Conservation (phyloP, 345 rosid genomes). For the Litchi chinensis region DNA sequence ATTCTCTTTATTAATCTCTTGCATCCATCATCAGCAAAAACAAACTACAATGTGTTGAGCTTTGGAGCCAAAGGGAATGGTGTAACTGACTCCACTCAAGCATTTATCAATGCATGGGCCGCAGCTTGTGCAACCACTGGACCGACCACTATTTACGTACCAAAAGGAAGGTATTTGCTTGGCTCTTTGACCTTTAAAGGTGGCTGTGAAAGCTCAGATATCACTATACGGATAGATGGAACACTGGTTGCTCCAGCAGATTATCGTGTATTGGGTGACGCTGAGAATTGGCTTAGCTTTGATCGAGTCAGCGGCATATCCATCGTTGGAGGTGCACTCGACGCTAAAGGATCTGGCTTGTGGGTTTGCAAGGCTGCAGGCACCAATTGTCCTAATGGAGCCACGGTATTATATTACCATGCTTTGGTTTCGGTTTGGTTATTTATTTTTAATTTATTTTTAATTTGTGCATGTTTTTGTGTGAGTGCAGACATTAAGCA, state of each 20-base stretch:
- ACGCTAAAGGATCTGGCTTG: constrained; percentile 14
- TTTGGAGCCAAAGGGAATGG: constrained; percentile 14
- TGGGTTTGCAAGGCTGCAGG: constrained; percentile 20
- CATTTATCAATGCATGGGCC: constrained; percentile 16
- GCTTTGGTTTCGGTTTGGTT: background rate
- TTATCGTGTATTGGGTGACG: constrained; percentile 1
- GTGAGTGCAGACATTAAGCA: constrained; percentile 21
- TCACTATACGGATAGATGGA: constrained; percentile 8
- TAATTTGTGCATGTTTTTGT: background rate
- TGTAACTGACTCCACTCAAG: constrained; percentile 3
- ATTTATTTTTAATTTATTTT: background rate
- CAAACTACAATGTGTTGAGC: background rate
- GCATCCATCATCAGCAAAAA: background rate
- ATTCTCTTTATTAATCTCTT: background rate
- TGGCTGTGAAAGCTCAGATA: constrained; percentile 1
- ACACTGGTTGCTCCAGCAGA: constrained; percentile 4
- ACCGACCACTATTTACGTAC: background rate
- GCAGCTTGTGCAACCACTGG: constrained; percentile 14
- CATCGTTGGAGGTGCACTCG: constrained; percentile 17
- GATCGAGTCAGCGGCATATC: constrained; percentile 15
- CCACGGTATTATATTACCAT: constrained; percentile 4
- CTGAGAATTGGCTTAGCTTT: constrained; percentile 9
- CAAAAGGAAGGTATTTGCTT: constrained; percentile 23
- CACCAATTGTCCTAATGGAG: constrained; percentile 12
- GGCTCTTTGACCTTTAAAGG: constrained; percentile 4